Percentiles rank a stretch among this genome's conserved stretches.
phyloP scores from a whole-genome alignment of 1,139 yeast species.

The Nadsonia starkeyi-henricii region DNA sequence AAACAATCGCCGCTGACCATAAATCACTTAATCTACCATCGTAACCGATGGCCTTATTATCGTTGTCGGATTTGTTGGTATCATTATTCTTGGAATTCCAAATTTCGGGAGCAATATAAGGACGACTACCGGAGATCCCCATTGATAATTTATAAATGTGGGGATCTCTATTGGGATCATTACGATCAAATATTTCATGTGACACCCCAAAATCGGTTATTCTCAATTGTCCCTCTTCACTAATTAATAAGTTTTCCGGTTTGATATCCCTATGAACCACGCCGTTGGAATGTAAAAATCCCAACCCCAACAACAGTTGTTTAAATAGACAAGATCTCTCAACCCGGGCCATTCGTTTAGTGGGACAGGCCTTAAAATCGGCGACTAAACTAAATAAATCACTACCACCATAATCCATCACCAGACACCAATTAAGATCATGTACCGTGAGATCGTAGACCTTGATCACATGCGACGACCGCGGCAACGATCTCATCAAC shows the following conservation, averaged over 20 bases:
- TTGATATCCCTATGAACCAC: slow-evolving; percentile 63
- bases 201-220: slow-evolving; percentile 64
- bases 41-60: slow-evolving; percentile 18
- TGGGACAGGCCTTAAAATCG: not conserved
- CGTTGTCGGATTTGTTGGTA: slow-evolving; percentile 4
- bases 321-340: slow-evolving; percentile 54
- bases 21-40: slow-evolving; percentile 42
- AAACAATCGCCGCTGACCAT: slow-evolving; percentile 52
- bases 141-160: slow-evolving; percentile 4
- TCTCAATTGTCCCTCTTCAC: slow-evolving; percentile 54
- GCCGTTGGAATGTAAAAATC: slow-evolving; percentile 56
- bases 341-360: slow-evolving; percentile 13
- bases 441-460: not conserved
- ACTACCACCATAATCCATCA: not conserved
- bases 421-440: not conserved
- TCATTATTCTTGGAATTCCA: slow-evolving; percentile 22
- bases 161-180: slow-evolving; percentile 8
- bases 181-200: slow-evolving; percentile 36
- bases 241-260: slow-evolving; percentile 55
- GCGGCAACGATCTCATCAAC: not conserved
- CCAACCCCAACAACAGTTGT: slow-evolving; percentile 59
- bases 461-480: not conserved
- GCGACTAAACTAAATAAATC: not conserved
- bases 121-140: slow-evolving; percentile 44
- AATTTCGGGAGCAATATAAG: slow-evolving; percentile 62